Evolutionary conservation across 2,329 filamentous ascomycete genomes (phyloP).

Genomic region (Fonsecaea multimorphosa): DNA sequence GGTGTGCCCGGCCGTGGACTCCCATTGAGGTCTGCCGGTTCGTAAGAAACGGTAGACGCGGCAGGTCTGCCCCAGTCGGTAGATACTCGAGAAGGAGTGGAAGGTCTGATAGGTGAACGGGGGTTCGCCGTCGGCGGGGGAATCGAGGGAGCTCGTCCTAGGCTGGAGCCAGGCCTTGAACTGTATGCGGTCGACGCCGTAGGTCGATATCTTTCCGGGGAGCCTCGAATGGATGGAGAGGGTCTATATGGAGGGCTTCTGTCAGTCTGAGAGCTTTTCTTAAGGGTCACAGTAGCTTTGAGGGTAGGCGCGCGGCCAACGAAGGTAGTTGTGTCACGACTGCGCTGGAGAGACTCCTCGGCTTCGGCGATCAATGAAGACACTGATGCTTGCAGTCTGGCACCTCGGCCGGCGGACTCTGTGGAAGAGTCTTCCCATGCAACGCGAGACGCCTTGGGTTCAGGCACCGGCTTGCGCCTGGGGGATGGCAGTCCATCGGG

Average conservation of each 20-base stretch:
- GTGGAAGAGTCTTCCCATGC: slow-evolving; percentile 32
- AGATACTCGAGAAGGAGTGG: slow-evolving; percentile 57
- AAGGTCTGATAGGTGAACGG: slow-evolving; percentile 57
- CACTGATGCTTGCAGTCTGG: slow-evolving; percentile 34
- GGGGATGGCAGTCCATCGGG: slow-evolving; percentile 25
- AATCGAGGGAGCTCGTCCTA: slow-evolving; percentile 51
- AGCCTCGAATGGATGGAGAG: slow-evolving; percentile 39
- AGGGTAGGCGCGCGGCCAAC: slow-evolving; percentile 35
- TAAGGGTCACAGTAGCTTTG: slow-evolving; percentile 40
- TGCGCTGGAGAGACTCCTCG: slow-evolving; percentile 31
- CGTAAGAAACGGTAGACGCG: slow-evolving; percentile 74
- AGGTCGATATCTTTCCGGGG: slow-evolving; percentile 43
- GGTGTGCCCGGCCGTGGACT: slow-evolving; percentile 89
- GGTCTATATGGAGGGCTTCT: slow-evolving; percentile 41
- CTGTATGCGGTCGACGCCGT: slow-evolving; percentile 44
- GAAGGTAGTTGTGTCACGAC: slow-evolving; percentile 28
- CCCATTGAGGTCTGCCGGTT: slow-evolving; percentile 87
- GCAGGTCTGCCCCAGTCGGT: slow-evolving; percentile 73
- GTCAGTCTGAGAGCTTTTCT: slow-evolving; percentile 37
- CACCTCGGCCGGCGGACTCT: slow-evolving; percentile 19
- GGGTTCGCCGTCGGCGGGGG: slow-evolving; percentile 49
- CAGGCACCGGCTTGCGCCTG: slow-evolving; percentile 36
- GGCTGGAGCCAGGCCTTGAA: slow-evolving; percentile 51
- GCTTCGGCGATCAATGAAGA: slow-evolving; percentile 36
- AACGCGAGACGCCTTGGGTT: slow-evolving; percentile 31